Conservation (phyloP, 108 stramenopile genomes). For the Schizochytrium sp. region DNA sequence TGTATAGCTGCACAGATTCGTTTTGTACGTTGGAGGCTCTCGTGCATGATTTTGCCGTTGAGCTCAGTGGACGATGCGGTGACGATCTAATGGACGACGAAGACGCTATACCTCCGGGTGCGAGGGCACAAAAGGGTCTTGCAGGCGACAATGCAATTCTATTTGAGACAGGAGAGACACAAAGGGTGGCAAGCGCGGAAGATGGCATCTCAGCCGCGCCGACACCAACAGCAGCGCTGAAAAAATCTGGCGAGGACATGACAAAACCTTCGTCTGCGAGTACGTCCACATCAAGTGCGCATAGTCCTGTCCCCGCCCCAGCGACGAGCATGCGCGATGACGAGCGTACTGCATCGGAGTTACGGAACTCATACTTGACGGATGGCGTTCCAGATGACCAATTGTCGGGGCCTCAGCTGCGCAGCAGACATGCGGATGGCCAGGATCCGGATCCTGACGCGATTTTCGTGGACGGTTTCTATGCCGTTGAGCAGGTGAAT, state of each 20-base stretch:
- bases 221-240: no score
- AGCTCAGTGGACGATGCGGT: not conserved
- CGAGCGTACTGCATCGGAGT: not conserved
- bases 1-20: not conserved
- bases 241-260: no score
- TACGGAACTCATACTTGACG: not conserved
- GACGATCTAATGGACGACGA: not conserved
- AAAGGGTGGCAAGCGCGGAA: no score
- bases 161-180: no score
- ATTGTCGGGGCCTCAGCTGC: not conserved
- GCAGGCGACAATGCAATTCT: no score
- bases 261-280: no score
- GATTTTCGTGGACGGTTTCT: not conserved
- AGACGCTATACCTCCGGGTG: no score
- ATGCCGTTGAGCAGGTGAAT: not conserved
- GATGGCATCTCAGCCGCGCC: no score
- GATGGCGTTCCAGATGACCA: not conserved
- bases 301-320: no score
- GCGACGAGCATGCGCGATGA: not conserved
- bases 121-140: no score
- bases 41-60: not conserved
- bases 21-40: not conserved
- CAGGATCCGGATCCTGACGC: not conserved
- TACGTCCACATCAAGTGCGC: no score
- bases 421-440: not conserved